Evolutionary conservation across 2,329 filamentous ascomycete genomes (phyloP).

Genomic region (Nannizzia gypsea): DNA sequence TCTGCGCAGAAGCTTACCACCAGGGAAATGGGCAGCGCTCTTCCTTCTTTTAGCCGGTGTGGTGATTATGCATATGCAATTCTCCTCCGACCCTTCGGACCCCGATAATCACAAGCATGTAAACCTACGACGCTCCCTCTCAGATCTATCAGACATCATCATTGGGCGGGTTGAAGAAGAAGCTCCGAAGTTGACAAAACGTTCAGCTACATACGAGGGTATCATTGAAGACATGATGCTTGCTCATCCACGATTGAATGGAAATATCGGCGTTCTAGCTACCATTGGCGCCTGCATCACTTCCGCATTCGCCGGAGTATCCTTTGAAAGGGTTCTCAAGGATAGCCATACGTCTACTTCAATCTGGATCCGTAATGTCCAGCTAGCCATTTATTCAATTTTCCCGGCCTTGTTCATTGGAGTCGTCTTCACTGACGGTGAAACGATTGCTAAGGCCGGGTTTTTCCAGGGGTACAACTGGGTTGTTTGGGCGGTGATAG

Average conservation of each 20-base stretch:
- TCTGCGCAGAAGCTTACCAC: constrained; percentile 56
- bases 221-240: constrained; percentile 54
- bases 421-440: constrained; percentile 75
- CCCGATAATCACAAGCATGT: constrained; percentile 46
- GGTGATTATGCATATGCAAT: constrained; percentile 68
- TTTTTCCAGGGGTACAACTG: constrained; percentile 94
- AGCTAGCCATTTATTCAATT: constrained; percentile 86
- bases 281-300: constrained; percentile 67
- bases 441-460: constrained; percentile 67
- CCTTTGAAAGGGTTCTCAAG: constrained; percentile 70
- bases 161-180: constrained; percentile 27
- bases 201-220: constrained; percentile 82
- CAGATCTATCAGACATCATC: constrained; percentile 53
- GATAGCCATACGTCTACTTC: constrained; percentile 64
- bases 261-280: constrained; percentile 64
- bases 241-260: constrained; percentile 54
- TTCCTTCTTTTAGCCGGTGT: constrained; percentile 71
- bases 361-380: constrained; percentile 89
- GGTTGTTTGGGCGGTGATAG: constrained; percentile 76
- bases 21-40: constrained; percentile 68
- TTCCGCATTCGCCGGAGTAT: constrained; percentile 68
- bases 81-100: constrained; percentile 33
- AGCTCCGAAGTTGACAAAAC: constrained; percentile 44
- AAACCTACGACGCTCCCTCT: constrained; percentile 67
- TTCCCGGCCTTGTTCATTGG: constrained; percentile 81